A percentile compares a stretch with the other conserved stretches of the same genome.
These are phyloP conservation scores for Marasmius tenuissimus DNA, from an alignment of 1,284 basidiomycete species.

Conservation along the genomic window DNA sequence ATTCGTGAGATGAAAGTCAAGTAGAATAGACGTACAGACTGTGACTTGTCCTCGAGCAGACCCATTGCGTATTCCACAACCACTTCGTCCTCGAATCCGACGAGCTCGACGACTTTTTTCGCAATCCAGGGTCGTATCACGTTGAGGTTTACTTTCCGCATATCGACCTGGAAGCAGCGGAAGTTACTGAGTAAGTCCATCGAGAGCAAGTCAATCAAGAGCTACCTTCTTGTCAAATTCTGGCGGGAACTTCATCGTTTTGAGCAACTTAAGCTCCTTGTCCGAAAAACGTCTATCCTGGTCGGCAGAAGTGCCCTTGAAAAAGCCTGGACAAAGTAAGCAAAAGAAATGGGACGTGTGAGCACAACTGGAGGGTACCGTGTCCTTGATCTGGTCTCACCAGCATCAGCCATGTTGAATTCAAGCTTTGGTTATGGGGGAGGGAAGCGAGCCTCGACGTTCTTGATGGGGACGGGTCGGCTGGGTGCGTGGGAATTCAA, in stretches of 20 bases:
- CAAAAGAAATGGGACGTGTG: conserved; percentile 19
- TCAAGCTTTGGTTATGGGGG: neutral
- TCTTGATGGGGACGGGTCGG: neutral
- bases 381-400: conserved; percentile 33
- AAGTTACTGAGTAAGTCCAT: conserved; percentile 6
- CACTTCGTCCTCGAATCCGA: conserved; percentile 96
- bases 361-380: conserved; percentile 26
- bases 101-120: conserved; percentile 85
- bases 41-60: conserved; percentile 81
- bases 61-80: conserved; percentile 96
- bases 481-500: no score
- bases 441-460: neutral
- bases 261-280: conserved; percentile 90
- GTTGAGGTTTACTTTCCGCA: conserved; percentile 89
- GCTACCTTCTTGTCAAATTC: conserved; percentile 86
- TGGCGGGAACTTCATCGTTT: conserved; percentile 86
- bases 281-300: conserved; percentile 91
- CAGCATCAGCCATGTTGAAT: conserved; percentile 54
- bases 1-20: neutral
- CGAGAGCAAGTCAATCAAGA: neutral
- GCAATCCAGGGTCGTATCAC: conserved; percentile 95
- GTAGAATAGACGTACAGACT: conserved; percentile 61
- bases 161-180: conserved; percentile 70
- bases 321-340: conserved; percentile 58
- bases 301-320: conserved; percentile 85